phyloP scores from a whole-genome alignment of 73 alveolate genomes.

The Blepharisma japonicum region DNA sequence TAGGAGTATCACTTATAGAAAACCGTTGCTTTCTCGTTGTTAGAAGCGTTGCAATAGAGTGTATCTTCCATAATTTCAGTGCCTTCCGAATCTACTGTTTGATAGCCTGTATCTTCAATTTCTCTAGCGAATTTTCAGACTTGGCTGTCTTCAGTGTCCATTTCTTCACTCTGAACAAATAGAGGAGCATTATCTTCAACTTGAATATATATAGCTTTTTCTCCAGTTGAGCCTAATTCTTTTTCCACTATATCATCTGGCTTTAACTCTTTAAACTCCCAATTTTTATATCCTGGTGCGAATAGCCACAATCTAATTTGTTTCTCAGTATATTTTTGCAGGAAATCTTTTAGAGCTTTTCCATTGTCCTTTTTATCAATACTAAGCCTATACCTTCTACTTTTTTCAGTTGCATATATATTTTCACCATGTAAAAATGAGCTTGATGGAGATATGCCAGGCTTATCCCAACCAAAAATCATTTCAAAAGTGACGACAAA shows the following conservation, averaged over 20 bases:
- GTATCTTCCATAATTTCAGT: not conserved
- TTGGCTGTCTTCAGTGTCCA: too few relatives aligned
- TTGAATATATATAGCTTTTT: slow-evolving; percentile 1
- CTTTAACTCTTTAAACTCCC: not conserved
- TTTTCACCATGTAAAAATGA: not conserved
- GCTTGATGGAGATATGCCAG: slow-evolving; percentile 7
- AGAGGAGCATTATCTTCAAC: not conserved
- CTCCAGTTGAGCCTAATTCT: not conserved
- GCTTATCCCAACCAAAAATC: not conserved
- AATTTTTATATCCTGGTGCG: slow-evolving; percentile 10
- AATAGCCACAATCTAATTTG: slow-evolving; percentile 13
- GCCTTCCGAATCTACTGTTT: not conserved
- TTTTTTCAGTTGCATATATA: not conserved
- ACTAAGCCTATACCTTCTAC: not conserved
- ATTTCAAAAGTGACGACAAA: not conserved
- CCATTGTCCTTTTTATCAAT: not conserved
- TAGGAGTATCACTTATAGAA: slow-evolving; percentile 9
- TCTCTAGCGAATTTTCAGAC: too few relatives aligned
- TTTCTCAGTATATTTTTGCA: not conserved
- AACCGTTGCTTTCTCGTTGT: not conserved
- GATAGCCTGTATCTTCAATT: not conserved
- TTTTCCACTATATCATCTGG: not conserved
- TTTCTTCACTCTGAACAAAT: not conserved
- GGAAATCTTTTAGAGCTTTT: not conserved
- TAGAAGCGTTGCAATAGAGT: not conserved